A percentile compares a stretch with the other conserved stretches of the same genome.
Evolutionary conservation across 1,139 yeast species (phyloP).

Genomic region (Suzukiozyma palmioleophila): DNA sequence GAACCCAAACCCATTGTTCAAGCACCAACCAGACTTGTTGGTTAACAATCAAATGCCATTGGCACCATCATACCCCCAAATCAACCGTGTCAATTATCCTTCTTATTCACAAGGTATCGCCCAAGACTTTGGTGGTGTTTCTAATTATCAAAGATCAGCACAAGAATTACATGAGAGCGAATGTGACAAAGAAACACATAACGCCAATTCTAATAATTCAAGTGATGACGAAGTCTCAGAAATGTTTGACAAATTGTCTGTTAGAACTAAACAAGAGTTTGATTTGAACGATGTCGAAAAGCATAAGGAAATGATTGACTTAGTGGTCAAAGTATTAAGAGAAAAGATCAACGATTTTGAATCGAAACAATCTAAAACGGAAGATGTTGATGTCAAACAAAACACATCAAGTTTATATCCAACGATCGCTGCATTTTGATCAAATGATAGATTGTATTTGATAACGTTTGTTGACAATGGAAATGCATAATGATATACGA

Average conservation of each 20-base stretch:
- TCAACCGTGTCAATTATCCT: constrained; percentile 21
- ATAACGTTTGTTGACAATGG: no score
- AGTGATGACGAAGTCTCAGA: constrained; percentile 15
- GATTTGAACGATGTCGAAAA: constrained; percentile 27
- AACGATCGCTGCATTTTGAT: constrained; percentile 38
- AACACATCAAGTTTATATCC: constrained; percentile 32
- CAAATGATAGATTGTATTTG: no score
- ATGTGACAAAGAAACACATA: constrained; percentile 7
- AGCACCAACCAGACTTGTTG: constrained; percentile 10
- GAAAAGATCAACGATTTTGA: constrained; percentile 11
- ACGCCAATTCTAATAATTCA: neutral
- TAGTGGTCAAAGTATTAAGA: constrained; percentile 27
- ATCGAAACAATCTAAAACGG: constrained; percentile 6
- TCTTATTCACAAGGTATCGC: constrained; percentile 17
- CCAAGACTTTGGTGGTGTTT: constrained; percentile 39
- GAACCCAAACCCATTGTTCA: constrained; percentile 1
- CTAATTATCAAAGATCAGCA: constrained; percentile 35
- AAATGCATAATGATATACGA: no score
- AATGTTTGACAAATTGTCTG: constrained; percentile 17
- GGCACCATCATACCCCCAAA: constrained; percentile 29
- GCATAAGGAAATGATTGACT: constrained; percentile 34
- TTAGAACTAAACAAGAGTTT: constrained; percentile 15
- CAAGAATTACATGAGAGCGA: constrained; percentile 15
- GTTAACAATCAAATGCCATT: constrained; percentile 19
- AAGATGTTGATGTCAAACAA: constrained; percentile 7